Base-by-base conservation (phyloP, 345 rosid genomes). In the Euphorbia peplus region DNA sequence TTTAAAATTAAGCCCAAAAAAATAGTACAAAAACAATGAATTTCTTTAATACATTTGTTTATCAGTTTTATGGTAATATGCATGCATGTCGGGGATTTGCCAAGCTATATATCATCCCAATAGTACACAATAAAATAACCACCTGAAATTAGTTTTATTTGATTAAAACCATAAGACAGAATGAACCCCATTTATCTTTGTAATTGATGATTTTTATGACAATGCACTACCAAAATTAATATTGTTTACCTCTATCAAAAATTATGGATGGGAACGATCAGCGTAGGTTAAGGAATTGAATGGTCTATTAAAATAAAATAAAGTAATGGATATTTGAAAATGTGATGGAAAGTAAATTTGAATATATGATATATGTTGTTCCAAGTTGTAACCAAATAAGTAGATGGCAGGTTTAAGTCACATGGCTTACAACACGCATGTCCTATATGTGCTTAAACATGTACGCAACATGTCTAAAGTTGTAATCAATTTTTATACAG, bases 361-460 rank as follows among this genome's bases (percentile, higher is more conserved):
- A n/a, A n/a, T n/a, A n/a, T n/a, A n/a, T n/a, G n/a, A n/a, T n/a
- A n/a, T n/a, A n/a, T n/a, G n/a, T n/a, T n/a, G n/a, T n/a, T n/a
- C n/a, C n/a, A n/a, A 35, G 5, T 28, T 29, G 7, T 5, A 46
- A 9, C 6, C 26, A 19, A 14, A 24, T 1, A 35, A 3, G 35
- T 53, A 10, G 73, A 51, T 54, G 62, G 60, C 28, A 25, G 44
- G 71, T 35, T 3, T 3, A 35, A 35, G 30, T 29, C 35, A 41
- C 42, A 75, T 64, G 80, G 73, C 44, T 64, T 25, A 54, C 76
- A 73, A 61, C 62, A 75, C 82, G 66, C 72, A 75, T 75, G 80
- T 68, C 66, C 47, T 72, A 61, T 44, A 44, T 53, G 42, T 30
- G 75, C 73, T 58, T 60, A 29, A 32, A 71, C 70, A 79, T 71